A percentile compares a stretch with the other conserved stretches of the same genome.
Conservation (phyloP, 805 yeast species). For the Soucietia sequanensis region DNA sequence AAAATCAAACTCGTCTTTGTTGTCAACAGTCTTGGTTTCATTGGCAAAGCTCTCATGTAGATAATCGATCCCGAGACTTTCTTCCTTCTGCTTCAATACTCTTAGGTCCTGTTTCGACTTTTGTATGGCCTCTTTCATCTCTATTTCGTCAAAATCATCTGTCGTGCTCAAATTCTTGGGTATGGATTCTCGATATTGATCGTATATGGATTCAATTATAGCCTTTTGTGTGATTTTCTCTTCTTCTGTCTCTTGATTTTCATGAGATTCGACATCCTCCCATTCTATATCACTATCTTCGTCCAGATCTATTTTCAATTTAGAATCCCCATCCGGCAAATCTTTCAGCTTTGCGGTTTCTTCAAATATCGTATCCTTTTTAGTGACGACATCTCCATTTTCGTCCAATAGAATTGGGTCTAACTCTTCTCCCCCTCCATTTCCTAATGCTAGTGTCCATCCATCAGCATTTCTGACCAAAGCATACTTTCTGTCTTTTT, state of each 20-base stretch:
- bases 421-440: conserved; percentile 37
- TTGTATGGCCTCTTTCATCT: conserved; percentile 47
- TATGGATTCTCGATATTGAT: conserved; percentile 18
- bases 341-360: neutral
- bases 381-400: conserved; percentile 17
- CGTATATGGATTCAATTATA: conserved; percentile 36
- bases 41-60: neutral
- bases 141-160: conserved; percentile 28
- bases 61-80: conserved; percentile 7
- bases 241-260: conserved; percentile 23
- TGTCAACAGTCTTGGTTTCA: no score
- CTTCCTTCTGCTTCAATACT: conserved; percentile 24
- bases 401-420: conserved; percentile 53
- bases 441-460: conserved; percentile 67
- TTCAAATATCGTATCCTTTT: no score
- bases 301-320: conserved; percentile 11
- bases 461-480: conserved; percentile 78
- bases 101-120: conserved; percentile 44
- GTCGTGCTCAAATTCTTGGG: conserved; percentile 4
- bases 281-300: conserved; percentile 50
- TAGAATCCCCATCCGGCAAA: no score
- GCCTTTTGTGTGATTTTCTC: conserved; percentile 27
- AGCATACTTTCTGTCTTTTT: conserved; percentile 71
- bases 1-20: no score
- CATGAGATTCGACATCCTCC: conserved; percentile 65